Percentiles rank a stretch among this genome's conserved stretches.
Evolutionary conservation across 2,329 filamentous ascomycete genomes (phyloP).

Genomic region (Fonsecaea nubica): DNA sequence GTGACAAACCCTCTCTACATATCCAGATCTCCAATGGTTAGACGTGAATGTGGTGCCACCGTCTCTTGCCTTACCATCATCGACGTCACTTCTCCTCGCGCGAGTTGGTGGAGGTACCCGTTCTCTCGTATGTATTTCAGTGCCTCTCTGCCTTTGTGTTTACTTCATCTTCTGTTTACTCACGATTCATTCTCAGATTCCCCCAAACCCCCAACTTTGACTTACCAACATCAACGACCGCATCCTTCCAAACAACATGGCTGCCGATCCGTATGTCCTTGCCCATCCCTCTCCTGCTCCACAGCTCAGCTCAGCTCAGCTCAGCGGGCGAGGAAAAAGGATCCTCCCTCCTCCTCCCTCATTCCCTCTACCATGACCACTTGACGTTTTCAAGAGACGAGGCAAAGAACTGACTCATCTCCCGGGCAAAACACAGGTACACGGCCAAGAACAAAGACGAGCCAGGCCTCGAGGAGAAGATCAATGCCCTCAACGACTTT

Average conservation of each 20-base stretch:
- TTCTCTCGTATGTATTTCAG: background rate
- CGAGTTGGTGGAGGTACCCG: background rate
- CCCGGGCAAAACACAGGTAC: constrained; percentile 67
- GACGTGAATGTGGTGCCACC: background rate
- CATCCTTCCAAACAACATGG: constrained; percentile 24
- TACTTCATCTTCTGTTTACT: background rate
- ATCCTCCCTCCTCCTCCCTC: background rate
- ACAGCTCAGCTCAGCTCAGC: background rate
- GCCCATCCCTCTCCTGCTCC: background rate
- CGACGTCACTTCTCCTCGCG: background rate
- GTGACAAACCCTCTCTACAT: background rate
- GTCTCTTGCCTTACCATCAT: background rate
- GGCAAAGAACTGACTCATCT: background rate
- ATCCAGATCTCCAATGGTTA: background rate
- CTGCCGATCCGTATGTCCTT: constrained; percentile 31
- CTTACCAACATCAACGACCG: background rate
- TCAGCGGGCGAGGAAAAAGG: no score
- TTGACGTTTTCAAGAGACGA: background rate
- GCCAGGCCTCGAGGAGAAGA: constrained; percentile 72
- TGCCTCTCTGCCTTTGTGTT: background rate
- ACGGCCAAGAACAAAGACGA: constrained; percentile 78
- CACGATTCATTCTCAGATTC: background rate
- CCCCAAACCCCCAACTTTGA: background rate
- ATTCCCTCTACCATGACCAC: background rate
- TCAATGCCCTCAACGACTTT: constrained; percentile 75